Percentiles rank a stretch among this genome's conserved stretches.
Evolutionary conservation across 768 basidiomycete species (phyloP).

Genomic region (Agrocybe chaxingu): DNA sequence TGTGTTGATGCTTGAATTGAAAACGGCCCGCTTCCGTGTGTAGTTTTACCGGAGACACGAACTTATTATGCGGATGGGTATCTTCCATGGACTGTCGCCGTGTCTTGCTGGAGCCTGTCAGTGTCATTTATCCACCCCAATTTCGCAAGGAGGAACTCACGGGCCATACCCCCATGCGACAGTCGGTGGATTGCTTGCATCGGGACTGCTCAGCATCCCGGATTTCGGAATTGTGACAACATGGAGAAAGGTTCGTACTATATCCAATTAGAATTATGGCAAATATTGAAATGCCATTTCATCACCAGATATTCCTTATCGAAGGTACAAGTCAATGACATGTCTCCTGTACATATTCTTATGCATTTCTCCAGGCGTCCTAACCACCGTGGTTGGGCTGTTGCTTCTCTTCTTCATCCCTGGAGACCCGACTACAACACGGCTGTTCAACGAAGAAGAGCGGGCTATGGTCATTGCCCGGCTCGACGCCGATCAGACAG

Average conservation of each 20-base stretch:
- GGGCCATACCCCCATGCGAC: neutral
- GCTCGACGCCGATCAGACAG: constrained; percentile 26
- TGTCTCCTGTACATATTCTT: neutral
- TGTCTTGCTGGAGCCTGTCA: constrained; percentile 32
- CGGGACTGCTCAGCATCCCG: constrained; percentile 30
- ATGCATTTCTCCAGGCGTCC: constrained; percentile 16
- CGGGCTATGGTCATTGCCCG: constrained; percentile 24
- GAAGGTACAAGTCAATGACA: constrained; percentile 17
- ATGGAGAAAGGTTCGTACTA: constrained; percentile 30
- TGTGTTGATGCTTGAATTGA: neutral
- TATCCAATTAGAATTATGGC: neutral
- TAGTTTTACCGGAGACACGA: constrained; percentile 33
- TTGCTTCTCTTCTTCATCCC: constrained; percentile 24
- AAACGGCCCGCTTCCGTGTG: neutral
- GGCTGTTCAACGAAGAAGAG: constrained; percentile 25
- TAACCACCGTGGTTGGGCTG: constrained; percentile 22
- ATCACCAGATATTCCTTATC: constrained; percentile 26
- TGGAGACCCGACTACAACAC: constrained; percentile 20
- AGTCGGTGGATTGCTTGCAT: constrained; percentile 38
- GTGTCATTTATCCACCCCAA: constrained; percentile 3
- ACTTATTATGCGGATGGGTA: constrained; percentile 30
- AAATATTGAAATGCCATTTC: neutral
- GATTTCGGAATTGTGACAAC: constrained; percentile 29
- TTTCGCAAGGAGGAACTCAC: neutral
- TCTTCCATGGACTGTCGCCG: constrained; percentile 32